These are phyloP conservation scores for Lentinus brumalis DNA, from an alignment of 768 basidiomycete genomes.

Conservation along the genomic window DNA sequence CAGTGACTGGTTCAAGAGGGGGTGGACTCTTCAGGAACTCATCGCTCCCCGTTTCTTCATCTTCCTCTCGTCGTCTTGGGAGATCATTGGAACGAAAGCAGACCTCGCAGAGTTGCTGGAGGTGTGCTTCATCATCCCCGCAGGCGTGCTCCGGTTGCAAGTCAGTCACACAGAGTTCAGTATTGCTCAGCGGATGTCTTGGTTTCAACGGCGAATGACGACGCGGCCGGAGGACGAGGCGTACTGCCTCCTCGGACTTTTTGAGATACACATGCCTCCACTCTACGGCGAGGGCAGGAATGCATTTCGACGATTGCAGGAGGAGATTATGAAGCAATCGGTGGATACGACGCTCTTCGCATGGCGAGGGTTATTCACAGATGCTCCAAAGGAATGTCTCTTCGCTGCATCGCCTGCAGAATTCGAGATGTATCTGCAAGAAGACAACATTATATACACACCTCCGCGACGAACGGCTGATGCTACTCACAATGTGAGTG, in stretches of 20 bases:
- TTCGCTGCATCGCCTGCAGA: too few species aligned
- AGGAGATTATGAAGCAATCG: neutral
- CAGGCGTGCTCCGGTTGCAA: neutral
- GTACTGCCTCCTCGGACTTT: neutral
- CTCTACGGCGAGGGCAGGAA: neutral
- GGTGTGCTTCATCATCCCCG: too few species aligned
- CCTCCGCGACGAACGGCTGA: too few species aligned
- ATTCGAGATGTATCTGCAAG: too few species aligned
- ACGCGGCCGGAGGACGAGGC: slow-evolving; percentile 2
- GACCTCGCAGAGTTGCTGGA: too few species aligned
- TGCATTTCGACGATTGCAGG: neutral
- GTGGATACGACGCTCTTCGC: neutral
- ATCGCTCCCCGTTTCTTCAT: neutral
- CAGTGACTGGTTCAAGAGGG: neutral
- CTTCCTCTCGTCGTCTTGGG: neutral
- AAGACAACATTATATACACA: too few species aligned
- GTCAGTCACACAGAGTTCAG: neutral
- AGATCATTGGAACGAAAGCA: neutral
- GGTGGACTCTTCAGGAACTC: neutral
- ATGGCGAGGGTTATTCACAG: neutral
- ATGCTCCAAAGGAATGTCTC: too few species aligned
- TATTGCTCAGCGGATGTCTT: neutral
- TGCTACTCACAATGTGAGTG: too few species aligned
- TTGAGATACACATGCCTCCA: neutral
- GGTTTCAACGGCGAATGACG: neutral